A percentile compares a stretch with the other conserved stretches of the same genome.
phyloP scores from a whole-genome alignment of 192 early-diverging fungal genomes.

The Diversispora eburnea region DNA sequence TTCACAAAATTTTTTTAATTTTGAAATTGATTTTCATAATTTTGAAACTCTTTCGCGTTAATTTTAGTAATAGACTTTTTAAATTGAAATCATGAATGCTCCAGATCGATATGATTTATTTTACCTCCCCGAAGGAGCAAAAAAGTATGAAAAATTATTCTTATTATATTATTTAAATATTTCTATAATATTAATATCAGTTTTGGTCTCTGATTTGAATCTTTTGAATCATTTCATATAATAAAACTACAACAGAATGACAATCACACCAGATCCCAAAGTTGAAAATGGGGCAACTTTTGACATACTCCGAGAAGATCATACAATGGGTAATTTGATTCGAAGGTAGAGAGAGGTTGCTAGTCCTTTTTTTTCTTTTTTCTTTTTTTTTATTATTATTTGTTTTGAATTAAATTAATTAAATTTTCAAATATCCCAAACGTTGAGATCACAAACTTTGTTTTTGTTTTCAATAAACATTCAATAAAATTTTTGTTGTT shows the following conservation, averaged over 20 bases:
- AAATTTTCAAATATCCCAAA: too few relatives aligned
- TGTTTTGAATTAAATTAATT: too few relatives aligned
- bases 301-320: constrained; percentile 91
- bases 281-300: constrained; percentile 93
- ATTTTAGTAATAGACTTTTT: too few relatives aligned
- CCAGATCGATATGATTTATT: constrained; percentile 83
- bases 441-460: constrained; percentile 15
- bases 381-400: too few relatives aligned
- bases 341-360: constrained; percentile 56
- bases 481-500: too few relatives aligned
- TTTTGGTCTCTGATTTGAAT: background rate
- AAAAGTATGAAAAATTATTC: constrained; percentile 53
- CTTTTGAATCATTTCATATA: background rate
- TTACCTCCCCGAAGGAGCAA: constrained; percentile 69
- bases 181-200: background rate
- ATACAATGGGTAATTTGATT: constrained; percentile 95
- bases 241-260: constrained; percentile 52
- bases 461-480: background rate
- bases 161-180: background rate
- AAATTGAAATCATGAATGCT: constrained; percentile 64
- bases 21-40: too few relatives aligned
- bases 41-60: too few relatives aligned
- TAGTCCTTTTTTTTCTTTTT: too few relatives aligned
- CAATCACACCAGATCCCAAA: constrained; percentile 81
- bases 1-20: too few relatives aligned